Conservation (phyloP, 495 filamentous ascomycete species). For the Tuber calosporum region DNA sequence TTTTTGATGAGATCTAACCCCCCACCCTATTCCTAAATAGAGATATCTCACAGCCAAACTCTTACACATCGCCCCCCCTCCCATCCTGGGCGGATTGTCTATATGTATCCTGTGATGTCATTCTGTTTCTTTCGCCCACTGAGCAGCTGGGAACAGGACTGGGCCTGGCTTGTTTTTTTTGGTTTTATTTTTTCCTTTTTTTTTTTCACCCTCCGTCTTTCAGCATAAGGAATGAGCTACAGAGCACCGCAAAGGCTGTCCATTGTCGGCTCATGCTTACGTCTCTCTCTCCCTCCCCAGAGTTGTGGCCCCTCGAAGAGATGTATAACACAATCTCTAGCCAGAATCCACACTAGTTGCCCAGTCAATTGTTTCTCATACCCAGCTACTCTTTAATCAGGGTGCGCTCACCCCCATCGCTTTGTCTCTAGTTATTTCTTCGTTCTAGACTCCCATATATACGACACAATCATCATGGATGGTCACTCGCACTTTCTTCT, state of each 20-base stretch:
- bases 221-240: not conserved
- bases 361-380: not conserved
- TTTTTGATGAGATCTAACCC: not conserved
- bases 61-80: not conserved
- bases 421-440: not conserved
- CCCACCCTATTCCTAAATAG: not conserved
- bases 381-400: not conserved
- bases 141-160: not conserved
- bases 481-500: not conserved
- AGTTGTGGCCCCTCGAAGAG: not conserved
- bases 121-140: not conserved
- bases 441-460: not conserved
- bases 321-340: not conserved
- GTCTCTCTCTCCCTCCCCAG: not conserved
- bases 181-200: too few species aligned
- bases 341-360: not conserved
- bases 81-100: not conserved
- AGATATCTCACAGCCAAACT: not conserved
- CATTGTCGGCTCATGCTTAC: not conserved
- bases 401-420: not conserved
- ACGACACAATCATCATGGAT: not conserved
- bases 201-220: not conserved
- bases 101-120: not conserved
- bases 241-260: not conserved
- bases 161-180: not conserved